These are phyloP conservation scores for Schizophyllum amplum DNA, from an alignment of 1,284 basidiomycete genomes.

Conservation along the genomic window DNA sequence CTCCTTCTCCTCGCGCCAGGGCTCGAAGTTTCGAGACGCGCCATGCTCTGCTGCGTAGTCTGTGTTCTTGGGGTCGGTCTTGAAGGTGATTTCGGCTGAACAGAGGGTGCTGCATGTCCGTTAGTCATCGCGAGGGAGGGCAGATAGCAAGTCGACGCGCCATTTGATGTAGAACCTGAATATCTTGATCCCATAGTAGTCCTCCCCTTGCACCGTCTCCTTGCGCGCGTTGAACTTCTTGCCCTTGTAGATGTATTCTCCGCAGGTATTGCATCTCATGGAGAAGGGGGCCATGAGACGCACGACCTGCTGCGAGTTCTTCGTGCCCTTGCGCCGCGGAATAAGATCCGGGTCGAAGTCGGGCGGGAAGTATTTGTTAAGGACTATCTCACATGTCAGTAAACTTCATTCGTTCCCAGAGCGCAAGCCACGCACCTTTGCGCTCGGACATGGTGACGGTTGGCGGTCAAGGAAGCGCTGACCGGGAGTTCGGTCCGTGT, in stretches of 20 bases:
- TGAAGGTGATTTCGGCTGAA: conserved; percentile 98
- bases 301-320: conserved; percentile 93
- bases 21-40: conserved; percentile 91
- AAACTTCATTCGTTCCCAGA: neutral
- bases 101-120: conserved; percentile 65
- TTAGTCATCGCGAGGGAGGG: neutral
- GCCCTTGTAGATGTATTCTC: conserved; percentile 96
- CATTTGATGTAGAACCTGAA: conserved; percentile 84
- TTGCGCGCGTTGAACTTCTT: conserved; percentile 99
- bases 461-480: neutral
- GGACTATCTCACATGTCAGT: conserved; percentile 35
- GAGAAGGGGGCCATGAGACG: conserved; percentile 99
- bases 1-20: conserved; percentile 75
- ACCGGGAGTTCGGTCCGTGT: neutral
- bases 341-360: conserved; percentile 99
- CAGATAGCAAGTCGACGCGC: conserved; percentile 25
- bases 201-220: conserved; percentile 94
- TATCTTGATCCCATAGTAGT: conserved; percentile 98
- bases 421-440: conserved; percentile 8
- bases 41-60: conserved; percentile 92
- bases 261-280: conserved; percentile 95
- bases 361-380: conserved; percentile 89
- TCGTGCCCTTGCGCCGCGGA: conserved; percentile 79
- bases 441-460: conserved; percentile 11
- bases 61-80: conserved; percentile 98